Conservation (phyloP, 371 early-diverging fungal genomes). For the Caulochytrium protostelioides region DNA sequence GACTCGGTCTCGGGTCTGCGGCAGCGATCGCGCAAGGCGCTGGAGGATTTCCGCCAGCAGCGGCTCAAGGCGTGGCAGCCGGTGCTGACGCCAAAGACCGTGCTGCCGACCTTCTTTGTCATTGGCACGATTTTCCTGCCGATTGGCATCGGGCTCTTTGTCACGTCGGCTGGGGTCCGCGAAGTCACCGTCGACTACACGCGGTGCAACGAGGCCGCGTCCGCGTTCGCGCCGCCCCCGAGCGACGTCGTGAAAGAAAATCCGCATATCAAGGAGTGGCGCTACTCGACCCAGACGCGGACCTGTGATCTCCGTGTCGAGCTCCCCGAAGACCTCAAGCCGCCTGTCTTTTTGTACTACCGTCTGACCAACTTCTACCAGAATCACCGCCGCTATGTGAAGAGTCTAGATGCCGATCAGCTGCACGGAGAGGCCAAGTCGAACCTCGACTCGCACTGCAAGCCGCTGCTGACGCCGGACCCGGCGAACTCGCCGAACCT, state of each 20-base stretch:
- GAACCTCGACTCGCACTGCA: conserved; percentile 1
- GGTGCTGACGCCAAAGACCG: conserved; percentile 79
- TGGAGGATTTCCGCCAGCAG: conserved; percentile 94
- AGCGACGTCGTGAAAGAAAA: background rate
- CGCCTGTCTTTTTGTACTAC: conserved; percentile 80
- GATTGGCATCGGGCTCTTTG: conserved; percentile 38
- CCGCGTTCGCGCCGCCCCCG: conserved; percentile 4
- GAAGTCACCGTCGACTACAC: conserved; percentile 84
- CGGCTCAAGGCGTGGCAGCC: conserved; percentile 94
- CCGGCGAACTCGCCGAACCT: conserved; percentile 1
- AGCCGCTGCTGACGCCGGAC: conserved; percentile 1
- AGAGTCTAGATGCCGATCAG: conserved; percentile 64
- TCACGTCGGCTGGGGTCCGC: conserved; percentile 24
- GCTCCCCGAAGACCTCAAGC: conserved; percentile 37
- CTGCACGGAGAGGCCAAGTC: conserved; percentile 32
- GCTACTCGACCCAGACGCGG: conserved; percentile 14
- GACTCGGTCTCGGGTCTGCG: no score
- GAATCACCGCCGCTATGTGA: conserved; percentile 88
- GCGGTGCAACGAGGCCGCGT: conserved; percentile 28
- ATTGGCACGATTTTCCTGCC: conserved; percentile 80
- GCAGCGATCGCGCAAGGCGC: no score
- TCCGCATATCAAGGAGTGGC: conserved; percentile 8
- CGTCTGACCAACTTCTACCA: conserved; percentile 93
- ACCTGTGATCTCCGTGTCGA: conserved; percentile 50
- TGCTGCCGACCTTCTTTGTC: conserved; percentile 71